Evolutionary conservation across 202 grass and related monocot species (phyloP), one percentile per base, ranked within the genome.

Genomic region (Setaria viridis): DNA sequence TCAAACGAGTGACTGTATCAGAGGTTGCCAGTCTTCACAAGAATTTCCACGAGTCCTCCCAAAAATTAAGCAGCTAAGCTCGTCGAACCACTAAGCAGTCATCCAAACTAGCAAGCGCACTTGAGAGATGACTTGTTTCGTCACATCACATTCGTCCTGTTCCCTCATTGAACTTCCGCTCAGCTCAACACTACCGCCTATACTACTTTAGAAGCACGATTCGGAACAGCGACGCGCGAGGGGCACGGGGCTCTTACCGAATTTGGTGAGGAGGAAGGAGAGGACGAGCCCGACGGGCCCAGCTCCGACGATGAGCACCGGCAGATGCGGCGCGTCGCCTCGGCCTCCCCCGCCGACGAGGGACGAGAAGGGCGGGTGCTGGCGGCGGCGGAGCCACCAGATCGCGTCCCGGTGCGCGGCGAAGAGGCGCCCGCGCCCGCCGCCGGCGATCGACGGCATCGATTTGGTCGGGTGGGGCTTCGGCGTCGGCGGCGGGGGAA

Each of bases 281-380:
- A 99, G 90, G 72, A 91, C 86, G 57, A 99, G 96, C 55, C 96
- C 96, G 63, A 99, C 93, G 11, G 96, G 96, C 0, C 96, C 96
- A 20, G 93, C 96, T 32, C 93, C 96, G 67, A 99, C 93, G 79
- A 99, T 95, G 70, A 95, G 81, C 35, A 99, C 93, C 0, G 96
- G 96, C 34, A 99, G 84, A 84, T 91, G 90, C 37, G 91, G 80
- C 55, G 58, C 42, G 46, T 49, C 77, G 17, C 67, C 81, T 41
- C 63, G 63, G 33, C 42, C 41, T 25, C 60, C 72, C 45, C 71
- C 66, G 9, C 78, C 21, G 48, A 89, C 43, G 47, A 76, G 70
- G 37, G 91, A 92, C 5, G 93, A 93, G 85, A 89, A 93, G 62
- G 66, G 77, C 4, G 49, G 68, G 54, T 20, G 63, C 53, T 84